Percentiles rank a stretch among this genome's conserved stretches.
phyloP scores from a whole-genome alignment of 2,329 filamentous ascomycete species.

The Teratosphaeria epicoccoides region DNA sequence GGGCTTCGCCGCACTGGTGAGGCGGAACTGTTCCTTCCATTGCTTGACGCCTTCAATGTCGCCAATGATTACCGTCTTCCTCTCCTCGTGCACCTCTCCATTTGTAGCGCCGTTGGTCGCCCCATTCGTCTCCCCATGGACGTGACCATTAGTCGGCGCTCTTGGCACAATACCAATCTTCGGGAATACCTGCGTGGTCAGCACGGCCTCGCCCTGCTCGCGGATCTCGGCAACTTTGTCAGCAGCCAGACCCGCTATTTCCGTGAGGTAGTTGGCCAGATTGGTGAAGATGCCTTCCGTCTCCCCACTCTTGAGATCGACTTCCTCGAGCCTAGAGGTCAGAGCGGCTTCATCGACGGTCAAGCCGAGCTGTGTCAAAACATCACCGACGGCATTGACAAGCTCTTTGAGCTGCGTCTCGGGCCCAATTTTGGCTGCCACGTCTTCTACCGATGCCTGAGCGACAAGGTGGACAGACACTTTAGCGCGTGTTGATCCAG shows the following conservation, averaged over 20 bases:
- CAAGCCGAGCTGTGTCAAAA: conserved; percentile 40
- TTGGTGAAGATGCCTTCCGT: conserved; percentile 30
- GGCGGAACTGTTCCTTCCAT: conserved; percentile 66
- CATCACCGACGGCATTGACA: conserved; percentile 32
- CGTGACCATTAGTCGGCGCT: conserved; percentile 14
- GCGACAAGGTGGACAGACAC: conserved; percentile 74
- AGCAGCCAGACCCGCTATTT: conserved; percentile 36
- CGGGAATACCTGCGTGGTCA: conserved; percentile 33
- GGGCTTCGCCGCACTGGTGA: conserved; percentile 62
- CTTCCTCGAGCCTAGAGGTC: conserved; percentile 32
- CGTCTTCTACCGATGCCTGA: conserved; percentile 41
- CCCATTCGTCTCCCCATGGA: background rate
- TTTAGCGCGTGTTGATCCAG: conserved; percentile 69
- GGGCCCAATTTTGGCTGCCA: conserved; percentile 25
- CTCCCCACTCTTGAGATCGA: conserved; percentile 34
- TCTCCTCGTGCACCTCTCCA: conserved; percentile 32
- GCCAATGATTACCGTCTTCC: conserved; percentile 53
- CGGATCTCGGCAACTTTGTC: conserved; percentile 41
- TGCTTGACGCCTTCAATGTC: conserved; percentile 73
- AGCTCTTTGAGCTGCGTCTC: conserved; percentile 37
- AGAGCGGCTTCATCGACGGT: conserved; percentile 33
- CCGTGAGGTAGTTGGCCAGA: conserved; percentile 29
- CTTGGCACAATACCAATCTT: conserved; percentile 32
- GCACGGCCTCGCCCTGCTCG: conserved; percentile 39
- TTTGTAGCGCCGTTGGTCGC: conserved; percentile 24